Conservation (phyloP, 768 basidiomycete genomes). For the Lactifluus hygrophoroides region DNA sequence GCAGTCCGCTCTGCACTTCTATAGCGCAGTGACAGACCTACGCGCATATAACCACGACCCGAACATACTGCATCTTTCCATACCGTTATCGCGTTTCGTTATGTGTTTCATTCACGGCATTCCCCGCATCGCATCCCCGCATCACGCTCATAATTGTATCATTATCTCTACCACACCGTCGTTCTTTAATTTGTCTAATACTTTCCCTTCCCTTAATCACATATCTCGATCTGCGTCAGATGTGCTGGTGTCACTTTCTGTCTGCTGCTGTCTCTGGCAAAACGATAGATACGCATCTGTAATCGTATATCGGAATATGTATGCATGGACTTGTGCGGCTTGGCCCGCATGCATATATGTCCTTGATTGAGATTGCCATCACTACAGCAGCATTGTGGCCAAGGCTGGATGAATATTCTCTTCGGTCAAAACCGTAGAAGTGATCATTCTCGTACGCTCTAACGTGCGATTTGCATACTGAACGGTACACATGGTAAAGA, state of each 20-base stretch:
- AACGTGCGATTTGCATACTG: no score
- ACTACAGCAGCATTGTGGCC: no score
- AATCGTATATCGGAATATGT: not conserved
- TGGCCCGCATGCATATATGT: not conserved
- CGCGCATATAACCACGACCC: not conserved
- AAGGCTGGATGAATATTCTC: no score
- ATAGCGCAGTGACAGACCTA: not conserved
- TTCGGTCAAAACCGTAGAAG: no score
- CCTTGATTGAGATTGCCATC: not conserved
- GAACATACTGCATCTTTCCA: not conserved
- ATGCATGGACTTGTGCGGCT: constrained; percentile 3
- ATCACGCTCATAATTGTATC: constrained; percentile 9
- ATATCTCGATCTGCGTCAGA: constrained; percentile 8
- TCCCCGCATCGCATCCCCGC: constrained; percentile 2
- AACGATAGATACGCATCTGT: constrained; percentile 1
- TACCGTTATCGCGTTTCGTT: not conserved
- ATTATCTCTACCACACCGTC: constrained; percentile 12
- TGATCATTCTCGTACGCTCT: no score
- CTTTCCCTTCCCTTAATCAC: not conserved
- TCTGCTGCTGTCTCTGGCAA: not conserved
- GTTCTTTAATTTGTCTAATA: constrained; percentile 4
- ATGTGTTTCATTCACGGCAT: constrained; percentile 6
- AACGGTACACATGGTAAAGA: no score
- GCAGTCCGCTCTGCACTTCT: constrained; percentile 9
- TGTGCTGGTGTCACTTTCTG: not conserved